Conservation (phyloP, 1,139 yeast species). For the Scheffersomyces illinoinensis region DNA sequence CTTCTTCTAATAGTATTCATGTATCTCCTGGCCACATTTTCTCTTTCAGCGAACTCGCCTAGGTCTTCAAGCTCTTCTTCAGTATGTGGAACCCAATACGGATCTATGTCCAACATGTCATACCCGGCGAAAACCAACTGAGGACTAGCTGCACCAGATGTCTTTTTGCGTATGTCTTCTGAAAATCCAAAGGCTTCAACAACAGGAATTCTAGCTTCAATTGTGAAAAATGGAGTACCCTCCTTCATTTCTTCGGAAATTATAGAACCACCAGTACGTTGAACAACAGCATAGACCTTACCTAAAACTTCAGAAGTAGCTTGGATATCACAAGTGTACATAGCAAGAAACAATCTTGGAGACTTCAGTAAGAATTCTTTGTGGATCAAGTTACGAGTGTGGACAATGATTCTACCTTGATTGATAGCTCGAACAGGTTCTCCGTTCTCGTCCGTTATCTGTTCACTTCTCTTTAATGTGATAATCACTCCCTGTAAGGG, state of each 20-base stretch:
- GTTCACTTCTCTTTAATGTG: slow-evolving; percentile 31
- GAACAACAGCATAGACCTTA: slow-evolving; percentile 92
- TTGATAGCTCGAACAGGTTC: slow-evolving; percentile 18
- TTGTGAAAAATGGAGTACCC: slow-evolving; percentile 93
- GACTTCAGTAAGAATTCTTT: slow-evolving; percentile 74
- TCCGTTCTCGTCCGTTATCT: slow-evolving; percentile 27
- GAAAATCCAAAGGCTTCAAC: slow-evolving; percentile 96
- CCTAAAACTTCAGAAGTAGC: slow-evolving; percentile 94
- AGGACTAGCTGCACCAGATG: slow-evolving; percentile 97
- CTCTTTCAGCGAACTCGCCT: slow-evolving; percentile 92
- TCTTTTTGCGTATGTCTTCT: slow-evolving; percentile 88
- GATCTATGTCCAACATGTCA: slow-evolving; percentile 85
- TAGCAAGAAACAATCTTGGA: slow-evolving; percentile 87
- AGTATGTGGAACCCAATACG: slow-evolving; percentile 99
- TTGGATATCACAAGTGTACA: slow-evolving; percentile 93
- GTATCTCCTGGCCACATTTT: slow-evolving; percentile 83
- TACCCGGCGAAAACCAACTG: slow-evolving; percentile 90
- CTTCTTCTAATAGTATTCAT: slow-evolving; percentile 80
- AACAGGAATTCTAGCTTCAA: slow-evolving; percentile 85
- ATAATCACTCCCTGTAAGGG: slow-evolving; percentile 81
- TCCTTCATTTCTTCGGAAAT: slow-evolving; percentile 94
- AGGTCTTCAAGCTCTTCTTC: slow-evolving; percentile 93
- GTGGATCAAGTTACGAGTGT: slow-evolving; percentile 73
- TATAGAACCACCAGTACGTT: slow-evolving; percentile 81
- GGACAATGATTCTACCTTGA: slow-evolving; percentile 68